These are phyloP conservation scores for Hypoxylon rickii DNA, from an alignment of 495 filamentous ascomycete species.

Conservation along the genomic window DNA sequence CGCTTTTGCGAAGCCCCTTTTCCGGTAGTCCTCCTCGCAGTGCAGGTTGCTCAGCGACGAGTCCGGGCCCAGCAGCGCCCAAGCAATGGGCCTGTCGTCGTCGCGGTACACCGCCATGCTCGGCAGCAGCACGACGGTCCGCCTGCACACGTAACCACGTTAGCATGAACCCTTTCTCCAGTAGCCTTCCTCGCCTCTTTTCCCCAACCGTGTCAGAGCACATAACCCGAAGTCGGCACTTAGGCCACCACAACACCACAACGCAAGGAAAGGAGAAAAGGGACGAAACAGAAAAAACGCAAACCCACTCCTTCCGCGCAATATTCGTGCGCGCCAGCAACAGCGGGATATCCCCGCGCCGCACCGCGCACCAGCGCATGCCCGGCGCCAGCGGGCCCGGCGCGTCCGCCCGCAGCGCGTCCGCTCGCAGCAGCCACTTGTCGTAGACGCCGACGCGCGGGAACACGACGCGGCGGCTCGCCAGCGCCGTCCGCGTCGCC, in stretches of 20 bases:
- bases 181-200: too few relatives aligned
- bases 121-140: constrained; percentile 43
- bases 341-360: constrained; percentile 39
- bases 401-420: constrained; percentile 33
- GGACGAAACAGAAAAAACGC: neutral
- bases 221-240: neutral
- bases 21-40: constrained; percentile 46
- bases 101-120: constrained; percentile 40
- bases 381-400: constrained; percentile 16
- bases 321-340: constrained; percentile 43
- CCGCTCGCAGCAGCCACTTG: constrained; percentile 50
- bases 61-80: constrained; percentile 47
- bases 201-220: neutral
- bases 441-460: constrained; percentile 36
- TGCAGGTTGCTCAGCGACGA: constrained; percentile 35
- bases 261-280: neutral
- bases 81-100: constrained; percentile 47
- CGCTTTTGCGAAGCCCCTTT: constrained; percentile 50
- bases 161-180: too few relatives aligned
- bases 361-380: constrained; percentile 40
- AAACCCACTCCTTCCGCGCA: constrained; percentile 42
- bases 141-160: too few relatives aligned
- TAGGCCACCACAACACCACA: neutral
- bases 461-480: constrained; percentile 29
- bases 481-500: constrained; percentile 29